phyloP scores from a whole-genome alignment of 768 basidiomycete genomes.

The Psilocybe cubensis region DNA sequence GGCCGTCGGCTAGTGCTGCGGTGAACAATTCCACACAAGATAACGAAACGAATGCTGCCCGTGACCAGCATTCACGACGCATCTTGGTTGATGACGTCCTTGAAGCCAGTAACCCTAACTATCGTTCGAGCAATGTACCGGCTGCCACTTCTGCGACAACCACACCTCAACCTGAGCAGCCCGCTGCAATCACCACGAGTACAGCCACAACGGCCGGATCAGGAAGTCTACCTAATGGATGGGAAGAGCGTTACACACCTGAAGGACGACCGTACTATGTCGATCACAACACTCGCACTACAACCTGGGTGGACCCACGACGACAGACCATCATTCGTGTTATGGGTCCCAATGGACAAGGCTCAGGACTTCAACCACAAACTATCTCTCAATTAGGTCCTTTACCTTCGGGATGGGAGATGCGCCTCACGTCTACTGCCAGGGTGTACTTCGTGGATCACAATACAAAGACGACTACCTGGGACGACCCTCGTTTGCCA shows the following conservation, averaged over 20 bases:
- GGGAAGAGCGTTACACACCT: conserved; percentile 99
- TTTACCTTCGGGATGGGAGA: conserved; percentile 98
- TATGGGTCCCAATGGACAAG: conserved; percentile 92
- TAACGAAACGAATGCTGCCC: conserved; percentile 81
- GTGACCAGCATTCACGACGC: conserved; percentile 84
- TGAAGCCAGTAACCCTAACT: conserved; percentile 62
- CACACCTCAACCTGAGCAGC: conserved; percentile 33
- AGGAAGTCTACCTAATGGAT: conserved; percentile 92
- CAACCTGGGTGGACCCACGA: conserved; percentile 99
- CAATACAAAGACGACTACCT: conserved; percentile 99
- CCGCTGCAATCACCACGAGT: conserved; percentile 45
- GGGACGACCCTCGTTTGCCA: conserved; percentile 97
- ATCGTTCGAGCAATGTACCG: conserved; percentile 33
- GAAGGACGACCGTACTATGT: conserved; percentile 99
- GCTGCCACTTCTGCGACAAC: conserved; percentile 36
- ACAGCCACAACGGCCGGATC: conserved; percentile 71
- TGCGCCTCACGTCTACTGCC: conserved; percentile 97
- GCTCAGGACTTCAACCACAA: conserved; percentile 87
- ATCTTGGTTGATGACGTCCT: conserved; percentile 84
- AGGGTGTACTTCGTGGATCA: conserved; percentile 99
- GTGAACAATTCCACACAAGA: conserved; percentile 74
- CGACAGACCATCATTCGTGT: conserved; percentile 96
- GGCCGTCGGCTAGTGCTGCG: conserved; percentile 79
- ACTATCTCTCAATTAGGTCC: conserved; percentile 97
- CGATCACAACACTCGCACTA: conserved; percentile 98